Base-by-base conservation (phyloP, 202 grass and related monocot species). In the Carex sylvatica region DNA sequence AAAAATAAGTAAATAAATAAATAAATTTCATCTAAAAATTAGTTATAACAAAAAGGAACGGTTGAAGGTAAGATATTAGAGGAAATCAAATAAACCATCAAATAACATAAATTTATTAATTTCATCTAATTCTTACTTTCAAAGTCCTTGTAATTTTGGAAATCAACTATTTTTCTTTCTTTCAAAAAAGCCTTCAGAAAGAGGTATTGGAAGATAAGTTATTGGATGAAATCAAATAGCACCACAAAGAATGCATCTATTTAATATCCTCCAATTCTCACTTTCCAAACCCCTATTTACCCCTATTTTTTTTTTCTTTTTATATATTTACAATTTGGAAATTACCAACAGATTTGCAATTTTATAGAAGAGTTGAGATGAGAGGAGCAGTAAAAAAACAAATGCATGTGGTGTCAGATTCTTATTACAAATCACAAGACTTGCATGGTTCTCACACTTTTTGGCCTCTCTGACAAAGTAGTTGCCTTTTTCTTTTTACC, bases 141-240 rank as follows among this genome's bases (percentile, higher is more conserved):
- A 74, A 53, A 10, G 12, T 9, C 46, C 22, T 71, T 71, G 5
- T 20, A 52, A 30, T 22, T 47, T 12, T 22, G 68, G 2, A 5
- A 71, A 71, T 23, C 1, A 11, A 71, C 0, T 40, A 16, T 4
- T 65, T 55, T 18, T 55, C 6, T 42, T 42, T 2, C 8, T 44
- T 44, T 44, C 40, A 44, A 44, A 22, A 23, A 2, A 18, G 9
- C 9, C 6, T 70, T 19, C 15, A 40, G n/a, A 44, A 44, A 44
- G 53, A 47, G 36, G 38, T 1, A 71, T 12, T 71, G 68, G 38
- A 71, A 71, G 36, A 40, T 47, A 71, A 71, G 68, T 53, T 74
- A 74, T 74, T 30, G 70, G 70, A 74, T 46, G 46, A 53, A 74
- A 74, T 74, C 70, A 74, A 74, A 74, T 74, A 53, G 30, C 46